Evolutionary conservation across 1,139 yeast species (phyloP).

Genomic region (Sugiyamaella paludigena): DNA sequence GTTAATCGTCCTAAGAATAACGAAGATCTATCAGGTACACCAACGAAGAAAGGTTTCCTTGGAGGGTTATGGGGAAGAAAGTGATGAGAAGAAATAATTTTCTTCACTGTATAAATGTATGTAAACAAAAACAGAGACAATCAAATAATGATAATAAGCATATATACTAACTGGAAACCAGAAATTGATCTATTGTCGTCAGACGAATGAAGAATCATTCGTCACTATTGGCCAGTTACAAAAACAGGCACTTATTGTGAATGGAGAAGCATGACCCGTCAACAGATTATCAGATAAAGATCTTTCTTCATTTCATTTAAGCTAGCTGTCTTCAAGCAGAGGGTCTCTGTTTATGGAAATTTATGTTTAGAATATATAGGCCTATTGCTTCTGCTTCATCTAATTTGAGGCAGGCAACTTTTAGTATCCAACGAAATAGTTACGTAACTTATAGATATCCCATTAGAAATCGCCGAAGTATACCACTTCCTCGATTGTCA

Average conservation of each 20-base stretch:
- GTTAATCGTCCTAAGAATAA: background rate
- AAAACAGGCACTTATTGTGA: no score
- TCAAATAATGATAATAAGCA: no score
- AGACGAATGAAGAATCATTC: no score
- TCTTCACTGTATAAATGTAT: no score
- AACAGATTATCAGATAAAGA: no score
- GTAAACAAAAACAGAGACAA: no score
- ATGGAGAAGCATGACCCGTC: no score
- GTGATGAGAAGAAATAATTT: background rate
- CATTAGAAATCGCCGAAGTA: background rate
- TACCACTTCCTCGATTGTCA: background rate
- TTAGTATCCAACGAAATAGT: background rate
- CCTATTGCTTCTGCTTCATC: background rate
- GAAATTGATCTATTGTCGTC: no score
- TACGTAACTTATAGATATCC: conserved; percentile 3
- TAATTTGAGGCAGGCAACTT: background rate
- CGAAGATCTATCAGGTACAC: background rate
- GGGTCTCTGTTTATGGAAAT: background rate
- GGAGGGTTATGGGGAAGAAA: conserved; percentile 15
- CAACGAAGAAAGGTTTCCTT: conserved; percentile 17
- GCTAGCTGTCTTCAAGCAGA: no score
- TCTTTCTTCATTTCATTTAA: no score
- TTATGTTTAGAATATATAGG: background rate
- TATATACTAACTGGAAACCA: no score
- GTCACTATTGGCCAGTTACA: no score